A percentile compares a stretch with the other conserved stretches of the same genome.
Evolutionary conservation across 2,329 filamentous ascomycete genomes (phyloP).

Genomic region (Diaporthe sp.): DNA sequence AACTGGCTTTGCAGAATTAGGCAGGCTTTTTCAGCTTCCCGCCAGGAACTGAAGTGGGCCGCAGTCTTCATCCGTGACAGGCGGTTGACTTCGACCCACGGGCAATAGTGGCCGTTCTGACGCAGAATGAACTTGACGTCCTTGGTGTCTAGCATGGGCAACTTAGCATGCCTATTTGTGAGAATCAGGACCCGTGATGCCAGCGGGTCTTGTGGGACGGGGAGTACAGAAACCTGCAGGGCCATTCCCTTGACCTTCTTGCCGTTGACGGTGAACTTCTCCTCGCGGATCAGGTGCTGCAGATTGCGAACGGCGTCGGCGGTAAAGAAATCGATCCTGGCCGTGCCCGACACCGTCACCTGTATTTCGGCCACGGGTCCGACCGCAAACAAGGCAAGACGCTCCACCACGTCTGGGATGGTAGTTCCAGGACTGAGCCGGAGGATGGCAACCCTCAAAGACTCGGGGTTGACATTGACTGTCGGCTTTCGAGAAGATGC

Average conservation of each 20-base stretch:
- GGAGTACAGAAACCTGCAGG: neutral
- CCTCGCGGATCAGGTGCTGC: neutral
- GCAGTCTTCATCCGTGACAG: neutral
- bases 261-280: neutral
- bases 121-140: neutral
- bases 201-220: neutral
- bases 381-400: neutral
- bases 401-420: neutral
- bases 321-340: neutral
- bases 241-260: neutral
- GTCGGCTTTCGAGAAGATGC: neutral
- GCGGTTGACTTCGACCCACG: neutral
- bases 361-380: neutral
- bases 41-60: neutral
- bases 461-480: neutral
- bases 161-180: neutral
- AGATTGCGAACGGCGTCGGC: neutral
- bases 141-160: neutral
- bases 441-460: neutral
- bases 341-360: neutral
- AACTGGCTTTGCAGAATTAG: neutral
- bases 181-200: slow-evolving; percentile 1
- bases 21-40: neutral
- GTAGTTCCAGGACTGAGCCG: neutral
- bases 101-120: neutral